Percentiles rank a stretch among this genome's conserved stretches.
These are phyloP conservation scores for Tritrichomonas musculus DNA, from an alignment of 208 protist genomes.

Conservation along the genomic window DNA sequence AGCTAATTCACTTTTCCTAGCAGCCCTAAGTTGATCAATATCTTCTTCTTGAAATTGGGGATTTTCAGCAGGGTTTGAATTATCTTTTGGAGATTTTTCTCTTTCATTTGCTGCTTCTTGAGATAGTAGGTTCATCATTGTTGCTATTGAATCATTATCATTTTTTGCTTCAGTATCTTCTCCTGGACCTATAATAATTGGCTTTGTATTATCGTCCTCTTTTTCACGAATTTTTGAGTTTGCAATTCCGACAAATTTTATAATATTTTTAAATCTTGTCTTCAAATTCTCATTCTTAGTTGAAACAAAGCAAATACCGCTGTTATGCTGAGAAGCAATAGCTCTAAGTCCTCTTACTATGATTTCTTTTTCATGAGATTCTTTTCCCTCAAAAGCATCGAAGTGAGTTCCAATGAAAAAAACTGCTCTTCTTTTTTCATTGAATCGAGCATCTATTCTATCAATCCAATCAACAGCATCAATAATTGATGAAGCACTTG, in stretches of 20 bases:
- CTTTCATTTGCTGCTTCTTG: neutral
- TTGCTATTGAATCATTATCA: neutral
- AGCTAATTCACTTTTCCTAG: neutral
- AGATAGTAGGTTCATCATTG: neutral
- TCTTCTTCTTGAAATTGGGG: neutral
- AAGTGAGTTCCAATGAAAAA: neutral
- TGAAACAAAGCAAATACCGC: neutral
- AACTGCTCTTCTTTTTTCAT: neutral
- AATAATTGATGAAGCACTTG: neutral
- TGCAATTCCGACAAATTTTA: slow-evolving; percentile 18
- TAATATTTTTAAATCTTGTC: neutral
- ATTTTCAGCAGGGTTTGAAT: neutral
- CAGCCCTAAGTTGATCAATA: neutral
- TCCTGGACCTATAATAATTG: neutral
- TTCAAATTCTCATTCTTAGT: neutral
- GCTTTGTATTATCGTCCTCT: neutral
- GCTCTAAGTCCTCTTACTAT: neutral
- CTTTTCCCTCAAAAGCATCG: neutral
- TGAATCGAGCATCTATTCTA: neutral
- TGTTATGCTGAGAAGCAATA: neutral
- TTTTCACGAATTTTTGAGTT: neutral
- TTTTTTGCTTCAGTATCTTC: neutral
- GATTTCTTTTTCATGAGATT: neutral
- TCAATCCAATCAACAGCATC: neutral
- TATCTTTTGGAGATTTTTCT: neutral